Conservation (phyloP, 2,329 filamentous ascomycete species). For the Fusarium mexicanum region DNA sequence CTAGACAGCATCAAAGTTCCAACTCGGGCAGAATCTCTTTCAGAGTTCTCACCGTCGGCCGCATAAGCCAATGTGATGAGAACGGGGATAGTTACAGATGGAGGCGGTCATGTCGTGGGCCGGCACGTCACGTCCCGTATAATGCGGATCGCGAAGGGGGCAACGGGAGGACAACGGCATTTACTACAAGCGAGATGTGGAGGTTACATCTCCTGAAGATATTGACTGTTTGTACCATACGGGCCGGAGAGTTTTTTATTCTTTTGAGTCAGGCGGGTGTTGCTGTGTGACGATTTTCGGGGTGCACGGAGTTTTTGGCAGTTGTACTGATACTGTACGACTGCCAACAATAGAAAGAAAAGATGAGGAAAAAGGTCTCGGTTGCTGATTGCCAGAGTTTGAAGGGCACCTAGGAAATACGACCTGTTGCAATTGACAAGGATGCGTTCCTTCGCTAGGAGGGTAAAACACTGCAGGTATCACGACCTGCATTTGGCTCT, state of each 20-base stretch:
- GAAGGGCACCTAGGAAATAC: not conserved
- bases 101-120: slow-evolving; percentile 1
- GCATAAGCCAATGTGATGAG: not conserved
- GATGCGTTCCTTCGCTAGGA: not conserved
- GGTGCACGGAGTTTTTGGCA: slow-evolving; percentile 14
- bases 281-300: slow-evolving; percentile 25
- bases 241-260: slow-evolving; percentile 16
- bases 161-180: slow-evolving; percentile 25
- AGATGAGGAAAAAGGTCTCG: not conserved
- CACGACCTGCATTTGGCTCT: not conserved
- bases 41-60: not conserved
- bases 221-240: not conserved
- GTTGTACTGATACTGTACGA: not conserved
- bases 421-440: not conserved
- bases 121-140: slow-evolving; percentile 8
- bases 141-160: slow-evolving; percentile 7
- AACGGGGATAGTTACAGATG: slow-evolving; percentile 2
- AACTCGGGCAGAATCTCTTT: too few relatives aligned
- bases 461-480: not conserved
- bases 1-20: too few relatives aligned
- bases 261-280: slow-evolving; percentile 10
- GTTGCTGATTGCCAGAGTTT: not conserved
- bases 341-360: not conserved
- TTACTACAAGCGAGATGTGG: slow-evolving; percentile 9
- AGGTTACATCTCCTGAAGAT: not conserved